Conservation (phyloP, 129 eudicot genomes). For the Tanacetum coccineum region DNA sequence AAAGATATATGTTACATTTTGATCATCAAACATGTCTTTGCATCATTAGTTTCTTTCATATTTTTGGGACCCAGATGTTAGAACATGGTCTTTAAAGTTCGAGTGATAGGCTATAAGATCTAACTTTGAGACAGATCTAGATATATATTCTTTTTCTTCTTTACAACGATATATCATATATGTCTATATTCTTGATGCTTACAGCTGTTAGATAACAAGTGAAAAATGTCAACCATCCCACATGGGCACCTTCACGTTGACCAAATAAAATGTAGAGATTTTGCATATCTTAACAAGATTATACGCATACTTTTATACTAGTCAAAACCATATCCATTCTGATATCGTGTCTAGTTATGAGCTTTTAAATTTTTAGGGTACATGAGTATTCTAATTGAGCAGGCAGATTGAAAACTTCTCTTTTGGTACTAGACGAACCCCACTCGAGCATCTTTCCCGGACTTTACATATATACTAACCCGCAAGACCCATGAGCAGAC, state of each 20-base stretch:
- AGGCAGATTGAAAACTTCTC: not conserved
- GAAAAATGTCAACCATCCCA: slow-evolving; percentile 23
- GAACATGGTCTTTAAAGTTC: slow-evolving; percentile 6
- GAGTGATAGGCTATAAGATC: not conserved
- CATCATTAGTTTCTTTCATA: no score
- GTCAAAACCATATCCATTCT: slow-evolving; percentile 14
- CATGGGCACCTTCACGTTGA: slow-evolving; percentile 13
- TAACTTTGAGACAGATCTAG: not conserved
- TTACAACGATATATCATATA: not conserved
- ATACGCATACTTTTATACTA: not conserved
- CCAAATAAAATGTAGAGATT: slow-evolving; percentile 15
- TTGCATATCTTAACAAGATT: slow-evolving; percentile 19
- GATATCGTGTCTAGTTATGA: not conserved
- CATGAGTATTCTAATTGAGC: not conserved
- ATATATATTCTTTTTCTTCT: slow-evolving; percentile 9
- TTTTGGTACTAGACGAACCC: no score
- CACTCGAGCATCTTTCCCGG: no score
- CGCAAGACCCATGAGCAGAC: no score
- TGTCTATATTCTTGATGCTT: slow-evolving; percentile 19
- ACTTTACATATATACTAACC: no score
- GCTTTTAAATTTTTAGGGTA: not conserved
- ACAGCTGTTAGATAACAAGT: slow-evolving; percentile 19
- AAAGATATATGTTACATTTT: no score
- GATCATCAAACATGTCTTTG: no score
- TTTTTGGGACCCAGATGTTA: not conserved